phyloP scores from a whole-genome alignment of 2,329 filamentous ascomycete genomes.

The Gliomastix tumulicola region DNA sequence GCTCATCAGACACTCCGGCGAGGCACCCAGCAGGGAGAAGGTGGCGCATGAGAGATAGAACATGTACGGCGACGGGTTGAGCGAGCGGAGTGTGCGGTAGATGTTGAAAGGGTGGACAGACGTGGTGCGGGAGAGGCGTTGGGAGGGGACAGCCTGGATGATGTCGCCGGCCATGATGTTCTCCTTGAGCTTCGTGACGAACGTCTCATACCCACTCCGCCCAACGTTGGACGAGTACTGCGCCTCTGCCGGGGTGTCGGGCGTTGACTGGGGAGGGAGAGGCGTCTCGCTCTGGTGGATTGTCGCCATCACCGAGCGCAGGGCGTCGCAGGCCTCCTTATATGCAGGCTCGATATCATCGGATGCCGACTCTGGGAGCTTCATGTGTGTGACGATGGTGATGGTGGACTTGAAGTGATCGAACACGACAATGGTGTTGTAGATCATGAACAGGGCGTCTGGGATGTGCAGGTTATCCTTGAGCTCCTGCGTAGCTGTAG shows the following conservation, averaged over 20 bases:
- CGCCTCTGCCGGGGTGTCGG: no score
- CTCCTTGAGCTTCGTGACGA: constrained; percentile 79
- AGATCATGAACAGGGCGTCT: constrained; percentile 95
- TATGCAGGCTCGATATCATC: constrained; percentile 57
- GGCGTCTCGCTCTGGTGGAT: no score
- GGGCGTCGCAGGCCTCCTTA: constrained; percentile 61
- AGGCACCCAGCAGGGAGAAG: constrained; percentile 93
- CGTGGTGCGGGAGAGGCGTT: constrained; percentile 85
- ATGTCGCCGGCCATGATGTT: constrained; percentile 92
- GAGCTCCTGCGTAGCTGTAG: constrained; percentile 82
- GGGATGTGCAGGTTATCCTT: constrained; percentile 85
- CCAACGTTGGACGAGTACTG: constrained; percentile 92
- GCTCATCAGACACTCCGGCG: constrained; percentile 55
- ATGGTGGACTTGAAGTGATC: constrained; percentile 91
- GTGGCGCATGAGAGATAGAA: constrained; percentile 91
- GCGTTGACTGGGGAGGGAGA: constrained; percentile 71
- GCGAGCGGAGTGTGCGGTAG: constrained; percentile 90
- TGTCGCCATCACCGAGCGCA: constrained; percentile 66
- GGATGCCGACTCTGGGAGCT: constrained; percentile 50
- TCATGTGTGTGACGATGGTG: constrained; percentile 88
- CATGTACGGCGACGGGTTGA: constrained; percentile 95
- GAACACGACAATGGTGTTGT: constrained; percentile 88
- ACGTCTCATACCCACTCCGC: constrained; percentile 78
- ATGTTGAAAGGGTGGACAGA: constrained; percentile 95
- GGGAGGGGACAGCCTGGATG: constrained; percentile 94